Conservation (phyloP, 805 yeast genomes). For the Myxozyma melibiosi region DNA sequence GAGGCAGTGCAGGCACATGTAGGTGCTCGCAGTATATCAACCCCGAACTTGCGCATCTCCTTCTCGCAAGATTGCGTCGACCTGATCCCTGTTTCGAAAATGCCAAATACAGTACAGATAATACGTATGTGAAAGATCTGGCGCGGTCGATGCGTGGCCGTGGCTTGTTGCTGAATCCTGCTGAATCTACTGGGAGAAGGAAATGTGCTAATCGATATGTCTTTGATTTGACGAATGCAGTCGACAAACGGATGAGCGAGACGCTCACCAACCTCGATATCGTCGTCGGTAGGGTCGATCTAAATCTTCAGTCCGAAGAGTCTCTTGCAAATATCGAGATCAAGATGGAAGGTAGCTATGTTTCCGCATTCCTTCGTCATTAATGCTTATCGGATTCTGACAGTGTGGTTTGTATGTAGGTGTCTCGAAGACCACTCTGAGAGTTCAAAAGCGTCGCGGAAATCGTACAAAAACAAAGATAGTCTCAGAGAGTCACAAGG, state of each 20-base stretch:
- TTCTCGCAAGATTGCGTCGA: too few species aligned
- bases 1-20: too few species aligned
- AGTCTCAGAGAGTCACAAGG: conserved; percentile 35
- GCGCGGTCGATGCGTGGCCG: not conserved
- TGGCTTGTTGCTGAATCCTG: not conserved
- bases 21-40: too few species aligned
- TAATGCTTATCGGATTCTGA: not conserved
- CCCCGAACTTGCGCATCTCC: too few species aligned
- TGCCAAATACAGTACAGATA: conserved; percentile 23
- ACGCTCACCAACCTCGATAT: conserved; percentile 37
- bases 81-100: too few species aligned
- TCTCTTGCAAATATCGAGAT: conserved; percentile 37
- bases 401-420: not conserved
- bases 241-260: conserved; percentile 22
- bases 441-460: conserved; percentile 33
- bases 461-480: conserved; percentile 23
- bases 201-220: not conserved
- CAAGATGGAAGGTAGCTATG: conserved; percentile 39
- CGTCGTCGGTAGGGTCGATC: conserved; percentile 36
- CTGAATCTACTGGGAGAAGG: not conserved
- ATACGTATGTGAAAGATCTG: conserved; percentile 9
- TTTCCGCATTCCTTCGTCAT: not conserved
- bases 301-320: conserved; percentile 36
- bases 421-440: conserved; percentile 36
- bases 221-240: not conserved